These are phyloP conservation scores for Cercospora sp. DNA, from an alignment of 2,329 filamentous ascomycete genomes.

Conservation along the genomic window DNA sequence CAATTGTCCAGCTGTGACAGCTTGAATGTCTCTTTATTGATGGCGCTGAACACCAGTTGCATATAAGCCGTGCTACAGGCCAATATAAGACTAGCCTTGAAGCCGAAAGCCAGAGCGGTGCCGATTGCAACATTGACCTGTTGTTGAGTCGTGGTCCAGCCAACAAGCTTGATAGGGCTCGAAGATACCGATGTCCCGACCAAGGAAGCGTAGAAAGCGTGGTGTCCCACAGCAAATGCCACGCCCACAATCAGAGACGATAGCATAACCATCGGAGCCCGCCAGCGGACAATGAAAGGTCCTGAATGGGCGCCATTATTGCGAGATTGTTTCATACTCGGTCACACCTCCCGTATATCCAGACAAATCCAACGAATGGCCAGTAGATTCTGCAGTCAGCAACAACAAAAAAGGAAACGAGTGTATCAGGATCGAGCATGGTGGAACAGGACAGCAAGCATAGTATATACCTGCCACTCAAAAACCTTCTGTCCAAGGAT, in stretches of 20 bases:
- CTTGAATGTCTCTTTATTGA: neutral
- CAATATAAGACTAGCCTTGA: conserved; percentile 21
- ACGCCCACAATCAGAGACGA: conserved; percentile 8
- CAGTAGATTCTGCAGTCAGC: neutral
- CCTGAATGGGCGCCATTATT: neutral
- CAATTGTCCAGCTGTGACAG: conserved; percentile 18
- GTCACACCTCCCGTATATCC: neutral
- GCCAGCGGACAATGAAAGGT: conserved; percentile 10
- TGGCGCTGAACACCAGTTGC: conserved; percentile 19
- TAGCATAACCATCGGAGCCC: conserved; percentile 1
- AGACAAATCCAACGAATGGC: neutral
- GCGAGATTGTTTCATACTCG: conserved; percentile 4
- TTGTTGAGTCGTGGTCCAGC: conserved; percentile 20
- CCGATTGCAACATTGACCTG: conserved; percentile 21
- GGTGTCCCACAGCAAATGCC: conserved; percentile 9
- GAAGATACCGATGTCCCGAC: neutral
- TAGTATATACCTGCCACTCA: conserved; percentile 9
- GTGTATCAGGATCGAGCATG: neutral
- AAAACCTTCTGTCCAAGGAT: neutral
- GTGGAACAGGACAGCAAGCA: neutral
- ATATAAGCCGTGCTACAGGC: conserved; percentile 21
- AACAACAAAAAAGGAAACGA: neutral
- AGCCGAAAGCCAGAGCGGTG: conserved; percentile 23
- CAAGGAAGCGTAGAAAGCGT: conserved; percentile 2
- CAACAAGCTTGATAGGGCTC: conserved; percentile 9